Evolutionary conservation across 768 basidiomycete species (phyloP), one percentile per base, ranked within the genome.

Genomic region (Mycena belliarum): DNA sequence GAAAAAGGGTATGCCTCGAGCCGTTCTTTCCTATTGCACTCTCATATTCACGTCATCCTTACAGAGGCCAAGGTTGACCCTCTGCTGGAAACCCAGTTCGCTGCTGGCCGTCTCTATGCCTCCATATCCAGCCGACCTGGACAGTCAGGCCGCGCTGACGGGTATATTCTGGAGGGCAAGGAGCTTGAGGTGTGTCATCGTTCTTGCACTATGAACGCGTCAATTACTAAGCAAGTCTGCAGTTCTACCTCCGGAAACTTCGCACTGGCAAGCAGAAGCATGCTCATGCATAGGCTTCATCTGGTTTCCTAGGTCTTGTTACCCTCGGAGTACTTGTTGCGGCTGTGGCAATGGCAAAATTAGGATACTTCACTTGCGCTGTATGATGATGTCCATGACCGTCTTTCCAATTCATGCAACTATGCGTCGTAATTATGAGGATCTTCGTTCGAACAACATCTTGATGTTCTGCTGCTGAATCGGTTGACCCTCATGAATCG

Each of bases 121-220:
- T 69, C 80, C 67, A 89, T 99, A 75, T 87, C 94, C 58, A 95
- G 93, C 74, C 88, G 97, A 74, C 97, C 97, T 55, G 97, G 97
- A 38, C 97, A 99, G 76, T 91, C 87, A 54, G 97, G 97, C 26
- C 94, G 97, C 65, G 87, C 90, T 55, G 97, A 99, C 74, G 97
- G 97, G 50, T 98, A 98, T 78, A 80, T 99, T 63, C 86, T 99
- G 52, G 97, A 99, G 82, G 97, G 97, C 70, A 95, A 93, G 79
- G 97, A 99, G 75, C 87, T 98, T 54, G 95, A 98, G 84, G 94
- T 96, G 63, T 49, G 82, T 70, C 43, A 18, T 44, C 11, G 3
- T n/a, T n/a, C n/a, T n/a, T n/a, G n/a, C n/a, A n/a, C n/a, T n/a
- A n/a, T n/a, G n/a, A n/a, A n/a, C n/a, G n/a, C n/a, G n/a, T n/a